Conservation (phyloP, 345 rosid species). For the Salix brachista region DNA sequence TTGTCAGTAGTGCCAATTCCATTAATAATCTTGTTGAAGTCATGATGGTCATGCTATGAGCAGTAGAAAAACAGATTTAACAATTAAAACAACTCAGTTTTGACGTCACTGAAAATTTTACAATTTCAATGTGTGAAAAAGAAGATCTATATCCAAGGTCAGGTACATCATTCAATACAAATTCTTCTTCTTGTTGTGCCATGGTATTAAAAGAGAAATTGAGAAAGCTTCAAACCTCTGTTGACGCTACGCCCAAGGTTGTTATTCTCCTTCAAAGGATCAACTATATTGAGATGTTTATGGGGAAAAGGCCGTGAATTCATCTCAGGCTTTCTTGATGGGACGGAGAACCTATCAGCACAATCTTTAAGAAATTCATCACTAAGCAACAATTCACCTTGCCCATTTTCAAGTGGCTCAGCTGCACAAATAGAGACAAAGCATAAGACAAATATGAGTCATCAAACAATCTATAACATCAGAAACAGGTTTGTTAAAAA, state of each 20-base stretch:
- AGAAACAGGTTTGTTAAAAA: neutral
- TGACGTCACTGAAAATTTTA: neutral
- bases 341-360: constrained; percentile 42
- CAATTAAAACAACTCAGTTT: neutral
- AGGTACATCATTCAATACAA: neutral
- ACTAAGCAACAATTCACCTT: constrained; percentile 44
- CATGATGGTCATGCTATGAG: no score
- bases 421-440: constrained; percentile 23
- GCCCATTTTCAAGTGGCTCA: constrained; percentile 34
- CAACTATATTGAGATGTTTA: constrained; percentile 72
- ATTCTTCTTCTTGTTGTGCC: neutral
- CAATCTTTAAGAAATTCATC: constrained; percentile 53
- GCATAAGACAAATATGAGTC: neutral
- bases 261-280: constrained; percentile 76
- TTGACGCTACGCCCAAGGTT: constrained; percentile 90
- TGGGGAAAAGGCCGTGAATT: constrained; percentile 41
- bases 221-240: constrained; percentile 48
- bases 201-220: neutral
- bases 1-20: neutral
- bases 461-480: neutral
- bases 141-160: neutral
- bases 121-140: neutral
- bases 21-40: neutral
- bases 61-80: neutral
- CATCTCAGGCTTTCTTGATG: constrained; percentile 35